Conservation (phyloP, 371 early-diverging fungal genomes). For the Lichtheimia hyalospora region DNA sequence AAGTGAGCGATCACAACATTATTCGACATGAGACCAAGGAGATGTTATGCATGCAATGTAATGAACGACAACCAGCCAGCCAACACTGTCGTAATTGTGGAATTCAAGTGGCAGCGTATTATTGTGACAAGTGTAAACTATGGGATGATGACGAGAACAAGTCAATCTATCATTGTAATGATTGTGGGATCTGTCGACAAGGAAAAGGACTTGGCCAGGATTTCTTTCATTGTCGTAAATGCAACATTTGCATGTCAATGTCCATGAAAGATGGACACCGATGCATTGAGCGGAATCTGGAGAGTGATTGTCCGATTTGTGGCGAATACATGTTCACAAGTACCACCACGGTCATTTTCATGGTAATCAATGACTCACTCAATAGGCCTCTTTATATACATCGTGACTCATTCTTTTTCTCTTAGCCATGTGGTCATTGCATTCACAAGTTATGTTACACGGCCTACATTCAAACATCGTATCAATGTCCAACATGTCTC, state of each 20-base stretch:
- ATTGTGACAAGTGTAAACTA: conserved; percentile 91
- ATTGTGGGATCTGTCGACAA: conserved; percentile 92
- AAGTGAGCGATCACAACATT: conserved; percentile 82
- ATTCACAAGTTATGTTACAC: conserved; percentile 90
- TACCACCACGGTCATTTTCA: conserved; percentile 79
- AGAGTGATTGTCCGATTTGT: conserved; percentile 96
- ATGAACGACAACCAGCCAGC: conserved; percentile 75
- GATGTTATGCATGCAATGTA: conserved; percentile 95
- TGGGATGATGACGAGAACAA: conserved; percentile 88
- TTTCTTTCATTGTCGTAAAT: conserved; percentile 94
- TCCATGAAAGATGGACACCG: conserved; percentile 76
- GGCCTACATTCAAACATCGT: conserved; percentile 82
- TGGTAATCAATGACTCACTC: too few relatives aligned
- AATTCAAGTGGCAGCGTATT: conserved; percentile 73
- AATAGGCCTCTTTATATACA: too few relatives aligned
- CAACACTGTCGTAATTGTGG: conserved; percentile 76
- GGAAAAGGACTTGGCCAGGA: conserved; percentile 81
- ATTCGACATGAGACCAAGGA: conserved; percentile 75
- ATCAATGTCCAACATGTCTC: conserved; percentile 96
- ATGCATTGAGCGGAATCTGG: conserved; percentile 92
- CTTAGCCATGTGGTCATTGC: conserved; percentile 91
- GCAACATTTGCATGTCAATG: conserved; percentile 91
- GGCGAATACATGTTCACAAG: conserved; percentile 95
- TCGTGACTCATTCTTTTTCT: conserved; percentile 3
- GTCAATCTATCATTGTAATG: conserved; percentile 89